A percentile compares a stretch with the other conserved stretches of the same genome.
phyloP scores from a whole-genome alignment of 2,329 filamentous ascomycete genomes.

The Ophiostoma piceae region DNA sequence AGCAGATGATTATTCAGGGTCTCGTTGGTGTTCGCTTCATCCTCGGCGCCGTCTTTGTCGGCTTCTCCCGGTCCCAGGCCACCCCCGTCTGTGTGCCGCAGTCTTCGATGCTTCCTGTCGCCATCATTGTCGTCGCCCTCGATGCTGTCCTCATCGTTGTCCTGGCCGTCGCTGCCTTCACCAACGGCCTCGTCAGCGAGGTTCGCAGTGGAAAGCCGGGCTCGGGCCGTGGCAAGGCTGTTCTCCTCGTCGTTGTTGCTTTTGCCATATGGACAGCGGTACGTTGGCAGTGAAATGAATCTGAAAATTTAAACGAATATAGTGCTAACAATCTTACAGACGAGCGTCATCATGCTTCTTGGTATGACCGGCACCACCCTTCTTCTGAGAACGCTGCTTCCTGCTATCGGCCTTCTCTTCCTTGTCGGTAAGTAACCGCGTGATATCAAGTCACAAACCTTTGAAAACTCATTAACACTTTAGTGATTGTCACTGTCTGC shows the following conservation, averaged over 20 bases:
- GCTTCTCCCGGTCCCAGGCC: constrained; percentile 49
- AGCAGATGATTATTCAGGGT: constrained; percentile 43
- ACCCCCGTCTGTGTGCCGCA: constrained; percentile 48
- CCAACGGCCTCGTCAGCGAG: constrained; percentile 35
- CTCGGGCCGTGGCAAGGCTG: constrained; percentile 37
- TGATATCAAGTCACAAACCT: neutral
- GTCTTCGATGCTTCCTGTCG: constrained; percentile 42
- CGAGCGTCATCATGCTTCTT: constrained; percentile 48
- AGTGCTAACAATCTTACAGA: constrained; percentile 35
- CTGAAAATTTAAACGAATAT: neutral
- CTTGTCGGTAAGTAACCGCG: constrained; percentile 42
- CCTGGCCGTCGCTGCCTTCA: constrained; percentile 41
- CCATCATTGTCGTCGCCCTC: constrained; percentile 41
- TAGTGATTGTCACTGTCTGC: constrained; percentile 40
- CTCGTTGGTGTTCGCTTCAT: constrained; percentile 46
- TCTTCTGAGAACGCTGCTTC: constrained; percentile 45
- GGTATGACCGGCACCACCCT: constrained; percentile 42
- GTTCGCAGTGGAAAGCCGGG: constrained; percentile 31
- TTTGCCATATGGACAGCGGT: constrained; percentile 52
- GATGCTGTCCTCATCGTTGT: constrained; percentile 44
- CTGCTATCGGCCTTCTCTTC: constrained; percentile 46
- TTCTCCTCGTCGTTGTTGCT: constrained; percentile 41
- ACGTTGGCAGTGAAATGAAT: neutral
- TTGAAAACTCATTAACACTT: neutral
- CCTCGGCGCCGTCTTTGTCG: constrained; percentile 51